Conservation (phyloP, 305 asterid species). For the Solanum hybrid region DNA sequence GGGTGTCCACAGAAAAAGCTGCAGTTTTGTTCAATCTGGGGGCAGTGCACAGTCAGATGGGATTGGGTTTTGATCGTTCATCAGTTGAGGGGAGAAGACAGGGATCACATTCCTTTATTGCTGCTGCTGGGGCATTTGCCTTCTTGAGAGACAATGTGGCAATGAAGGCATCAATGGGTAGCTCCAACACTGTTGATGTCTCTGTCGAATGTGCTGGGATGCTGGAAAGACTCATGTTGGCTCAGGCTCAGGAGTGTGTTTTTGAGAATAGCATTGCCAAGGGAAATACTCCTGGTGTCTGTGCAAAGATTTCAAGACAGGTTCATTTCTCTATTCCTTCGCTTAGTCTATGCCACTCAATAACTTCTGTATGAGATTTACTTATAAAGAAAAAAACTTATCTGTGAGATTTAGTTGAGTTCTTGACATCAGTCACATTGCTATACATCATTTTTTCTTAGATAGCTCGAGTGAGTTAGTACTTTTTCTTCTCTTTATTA, state of each 20-base stretch:
- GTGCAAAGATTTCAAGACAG: constrained; percentile 95
- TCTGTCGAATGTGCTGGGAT: constrained; percentile 91
- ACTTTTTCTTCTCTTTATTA: neutral
- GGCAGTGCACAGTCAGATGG: constrained; percentile 86
- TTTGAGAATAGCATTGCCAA: constrained; percentile 92
- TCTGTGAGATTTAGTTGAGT: neutral
- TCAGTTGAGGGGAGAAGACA: constrained; percentile 67
- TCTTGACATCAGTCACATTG: neutral
- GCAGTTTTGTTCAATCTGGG: constrained; percentile 75
- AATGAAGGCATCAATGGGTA: constrained; percentile 73
- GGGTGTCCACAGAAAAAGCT: constrained; percentile 43
- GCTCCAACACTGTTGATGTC: constrained; percentile 69
- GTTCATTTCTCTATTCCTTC: constrained; percentile 21
- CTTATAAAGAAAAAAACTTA: neutral
- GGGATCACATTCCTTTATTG: constrained; percentile 66
- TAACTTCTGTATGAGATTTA: neutral
- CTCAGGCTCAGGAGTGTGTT: constrained; percentile 98
- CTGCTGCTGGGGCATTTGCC: constrained; percentile 71
- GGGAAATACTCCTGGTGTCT: constrained; percentile 90
- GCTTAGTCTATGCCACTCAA: neutral
- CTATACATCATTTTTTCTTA: neutral
- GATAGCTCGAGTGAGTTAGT: neutral
- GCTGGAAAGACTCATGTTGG: constrained; percentile 95
- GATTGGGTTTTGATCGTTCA: constrained; percentile 59
- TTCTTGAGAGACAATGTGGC: constrained; percentile 65